Base-by-base conservation (phyloP, 331 rosid species). In the Erythrophleum ivorense region DNA sequence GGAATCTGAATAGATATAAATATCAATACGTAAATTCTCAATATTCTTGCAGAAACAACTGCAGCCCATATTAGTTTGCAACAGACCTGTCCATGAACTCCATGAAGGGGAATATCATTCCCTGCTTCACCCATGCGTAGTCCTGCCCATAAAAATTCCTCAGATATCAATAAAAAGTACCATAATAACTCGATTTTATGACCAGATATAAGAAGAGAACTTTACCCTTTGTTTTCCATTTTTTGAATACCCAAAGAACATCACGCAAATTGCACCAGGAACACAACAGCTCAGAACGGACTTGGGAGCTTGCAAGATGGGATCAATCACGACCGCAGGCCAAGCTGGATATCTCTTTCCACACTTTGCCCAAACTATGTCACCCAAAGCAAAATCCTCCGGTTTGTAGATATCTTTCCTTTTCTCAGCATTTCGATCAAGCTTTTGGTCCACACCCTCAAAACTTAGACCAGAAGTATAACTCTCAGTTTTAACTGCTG, bases 111-210 rank as follows among this genome's bases (percentile, higher is more conserved):
- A 85, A 94, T 46, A 96, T 80, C 97, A 86, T 91, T 80, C 98
- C 99, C 86, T 96, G 99, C 91, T 84, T 96, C 86, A 90, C 98
- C 99, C 99, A 96, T 21, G 97, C 97, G 59, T 94, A 94, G 81
- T 96, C 98, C 99, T 96, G 97, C 88, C 71, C 78, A 81, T 60
- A 84, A 87, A 53, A 58, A 68, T 71, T 82, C 49, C 4, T 10
- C 71, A 85, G 66, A 70, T 70, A 24, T 40, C 73, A 83, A 66
- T 21, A 52, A 59, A 65, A 29, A n/a, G 68, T 14, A 65, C 36
- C 29, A 52, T 18, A 40, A 74, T 13, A 77, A 54, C 62, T 38
- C 46, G 71, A 77, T 45, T 21, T 62, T 16, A 81, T 3, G 52
- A 49, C 7, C 38, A 60, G n/a, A 40, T 11, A 69, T 10, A 49